Conservation (phyloP, 306 rosid genomes). For the Lithocarpus polystachyus region DNA sequence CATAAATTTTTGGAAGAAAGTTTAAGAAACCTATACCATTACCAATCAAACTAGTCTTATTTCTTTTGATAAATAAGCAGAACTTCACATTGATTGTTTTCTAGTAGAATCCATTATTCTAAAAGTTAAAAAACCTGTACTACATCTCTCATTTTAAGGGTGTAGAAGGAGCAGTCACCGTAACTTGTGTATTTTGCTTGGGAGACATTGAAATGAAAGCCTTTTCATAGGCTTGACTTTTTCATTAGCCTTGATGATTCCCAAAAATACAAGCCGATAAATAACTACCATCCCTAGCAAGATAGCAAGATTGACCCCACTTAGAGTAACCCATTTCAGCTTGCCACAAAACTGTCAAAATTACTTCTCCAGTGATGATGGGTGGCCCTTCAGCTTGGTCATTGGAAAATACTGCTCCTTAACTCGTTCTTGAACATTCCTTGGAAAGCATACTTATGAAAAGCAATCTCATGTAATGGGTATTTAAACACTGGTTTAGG, state of each 20-base stretch:
- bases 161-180: conserved; percentile 10
- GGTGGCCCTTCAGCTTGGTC: not conserved
- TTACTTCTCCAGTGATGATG: conserved; percentile 29
- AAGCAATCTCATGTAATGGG: conserved; percentile 53
- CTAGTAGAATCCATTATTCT: not conserved
- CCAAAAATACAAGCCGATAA: conserved; percentile 48
- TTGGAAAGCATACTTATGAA: conserved; percentile 51
- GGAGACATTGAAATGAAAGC: not conserved
- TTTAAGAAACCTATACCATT: not conserved
- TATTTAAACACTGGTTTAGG: conserved; percentile 53
- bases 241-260: conserved; percentile 40
- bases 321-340: conserved; percentile 54
- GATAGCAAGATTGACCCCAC: conserved; percentile 57
- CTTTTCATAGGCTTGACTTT: not conserved
- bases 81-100: not conserved
- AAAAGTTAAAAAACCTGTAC: not conserved
- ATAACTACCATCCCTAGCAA: conserved; percentile 48
- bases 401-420: conserved; percentile 6
- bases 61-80: not conserved
- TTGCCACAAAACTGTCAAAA: conserved; percentile 32
- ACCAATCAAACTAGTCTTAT: not conserved
- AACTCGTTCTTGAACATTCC: too few species aligned
- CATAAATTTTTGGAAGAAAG: too few species aligned
- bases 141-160: conserved; percentile 1
- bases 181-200: not conserved